Conservation (phyloP, 129 eudicot species). For the Mikania micrantha region DNA sequence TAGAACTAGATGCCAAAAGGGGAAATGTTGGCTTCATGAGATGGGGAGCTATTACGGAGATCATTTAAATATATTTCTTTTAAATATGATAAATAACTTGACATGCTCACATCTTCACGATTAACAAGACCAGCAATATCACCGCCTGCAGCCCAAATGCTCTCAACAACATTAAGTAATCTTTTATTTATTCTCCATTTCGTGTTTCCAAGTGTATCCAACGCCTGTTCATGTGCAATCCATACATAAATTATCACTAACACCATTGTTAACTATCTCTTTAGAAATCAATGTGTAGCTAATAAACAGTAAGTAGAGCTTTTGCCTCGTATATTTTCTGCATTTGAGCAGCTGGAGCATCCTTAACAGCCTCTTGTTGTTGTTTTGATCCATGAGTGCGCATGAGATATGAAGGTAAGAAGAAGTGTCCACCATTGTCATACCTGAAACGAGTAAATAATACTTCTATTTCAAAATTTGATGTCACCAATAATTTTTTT, state of each 20-base stretch:
- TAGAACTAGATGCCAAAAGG: neutral
- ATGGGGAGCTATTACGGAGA: neutral
- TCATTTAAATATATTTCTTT: neutral
- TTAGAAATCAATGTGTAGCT: neutral
- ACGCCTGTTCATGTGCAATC: constrained; percentile 49
- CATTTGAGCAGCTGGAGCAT: constrained; percentile 60
- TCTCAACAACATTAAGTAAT: constrained; percentile 69
- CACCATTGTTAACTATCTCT: neutral
- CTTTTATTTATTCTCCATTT: constrained; percentile 91
- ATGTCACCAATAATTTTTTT: neutral
- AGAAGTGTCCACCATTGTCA: constrained; percentile 78
- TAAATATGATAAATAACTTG: neutral
- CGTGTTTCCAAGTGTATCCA: constrained; percentile 85
- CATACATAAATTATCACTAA: neutral
- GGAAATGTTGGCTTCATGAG: neutral
- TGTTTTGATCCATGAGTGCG: constrained; percentile 89
- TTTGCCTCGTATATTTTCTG: constrained; percentile 69
- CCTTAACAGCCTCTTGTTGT: constrained; percentile 69
- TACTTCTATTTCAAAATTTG: neutral
- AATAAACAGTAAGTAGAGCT: neutral
- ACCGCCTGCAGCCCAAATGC: constrained; percentile 90
- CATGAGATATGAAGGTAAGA: constrained; percentile 85
- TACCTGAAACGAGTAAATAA: constrained; percentile 46
- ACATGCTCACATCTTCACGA: constrained; percentile 73
- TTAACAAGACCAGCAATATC: constrained; percentile 73